These are phyloP conservation scores for Phytophthora crassamura DNA, from an alignment of 352 stramenopile genomes.

Conservation along the genomic window DNA sequence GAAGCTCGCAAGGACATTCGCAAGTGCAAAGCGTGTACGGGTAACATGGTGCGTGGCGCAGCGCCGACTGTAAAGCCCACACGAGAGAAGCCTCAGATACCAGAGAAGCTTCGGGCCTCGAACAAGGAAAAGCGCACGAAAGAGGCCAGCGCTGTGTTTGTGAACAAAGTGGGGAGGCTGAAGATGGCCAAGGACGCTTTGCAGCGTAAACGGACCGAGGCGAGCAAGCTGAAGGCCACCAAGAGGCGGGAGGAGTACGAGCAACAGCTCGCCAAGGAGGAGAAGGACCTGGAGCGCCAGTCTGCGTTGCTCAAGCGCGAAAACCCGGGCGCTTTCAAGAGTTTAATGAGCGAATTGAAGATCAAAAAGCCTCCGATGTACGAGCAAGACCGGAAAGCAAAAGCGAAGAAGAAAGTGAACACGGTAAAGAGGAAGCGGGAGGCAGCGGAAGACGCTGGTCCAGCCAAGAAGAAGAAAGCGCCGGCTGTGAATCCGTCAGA, in stretches of 20 bases:
- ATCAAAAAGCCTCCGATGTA: slow-evolving; percentile 27
- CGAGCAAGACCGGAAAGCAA: slow-evolving; percentile 16
- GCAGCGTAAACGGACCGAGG: slow-evolving; percentile 27
- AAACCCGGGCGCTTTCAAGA: slow-evolving; percentile 15
- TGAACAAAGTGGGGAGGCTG: slow-evolving; percentile 31
- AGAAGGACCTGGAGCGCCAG: slow-evolving; percentile 25
- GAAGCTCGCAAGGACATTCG: slow-evolving; percentile 8
- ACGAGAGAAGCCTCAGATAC: slow-evolving; percentile 5
- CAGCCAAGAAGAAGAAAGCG: slow-evolving; percentile 22
- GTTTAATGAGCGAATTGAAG: slow-evolving; percentile 28
- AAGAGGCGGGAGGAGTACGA: slow-evolving; percentile 40
- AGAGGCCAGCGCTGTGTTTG: slow-evolving; percentile 19
- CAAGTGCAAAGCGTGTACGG: slow-evolving; percentile 35
- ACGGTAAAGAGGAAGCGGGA: slow-evolving; percentile 20
- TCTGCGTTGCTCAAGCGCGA: slow-evolving; percentile 23
- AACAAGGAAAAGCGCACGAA: slow-evolving; percentile 6
- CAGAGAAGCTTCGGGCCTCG: neutral
- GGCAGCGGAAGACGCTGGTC: neutral
- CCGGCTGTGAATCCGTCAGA: slow-evolving; percentile 20
- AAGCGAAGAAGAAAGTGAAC: slow-evolving; percentile 6
- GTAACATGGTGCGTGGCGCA: slow-evolving; percentile 7
- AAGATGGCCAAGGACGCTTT: slow-evolving; percentile 32
- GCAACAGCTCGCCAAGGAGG: slow-evolving; percentile 37
- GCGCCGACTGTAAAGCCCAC: slow-evolving; percentile 4
- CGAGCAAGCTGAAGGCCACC: slow-evolving; percentile 31